phyloP scores from a whole-genome alignment of 2,329 filamentous ascomycete genomes.

The Aspergillus sp. region DNA sequence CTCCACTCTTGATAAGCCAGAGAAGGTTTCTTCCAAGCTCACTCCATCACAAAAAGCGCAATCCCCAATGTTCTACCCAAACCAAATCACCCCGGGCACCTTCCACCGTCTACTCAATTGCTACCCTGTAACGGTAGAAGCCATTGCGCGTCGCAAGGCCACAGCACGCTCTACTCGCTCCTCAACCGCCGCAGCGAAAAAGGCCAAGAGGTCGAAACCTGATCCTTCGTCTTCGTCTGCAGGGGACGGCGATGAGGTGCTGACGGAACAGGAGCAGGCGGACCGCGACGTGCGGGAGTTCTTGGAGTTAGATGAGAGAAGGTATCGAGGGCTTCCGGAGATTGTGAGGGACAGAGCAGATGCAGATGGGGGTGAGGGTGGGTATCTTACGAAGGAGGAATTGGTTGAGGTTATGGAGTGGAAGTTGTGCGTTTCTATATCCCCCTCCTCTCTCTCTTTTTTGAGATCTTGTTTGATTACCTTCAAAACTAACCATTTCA shows the following conservation, averaged over 20 bases:
- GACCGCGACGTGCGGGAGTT: slow-evolving; percentile 25
- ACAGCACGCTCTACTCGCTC: background rate
- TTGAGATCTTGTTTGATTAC: no score
- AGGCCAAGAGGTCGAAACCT: slow-evolving; percentile 2
- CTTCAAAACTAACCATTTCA: background rate
- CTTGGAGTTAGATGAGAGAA: slow-evolving; percentile 36
- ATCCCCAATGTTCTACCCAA: slow-evolving; percentile 21
- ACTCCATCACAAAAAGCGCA: background rate
- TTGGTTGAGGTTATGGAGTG: slow-evolving; percentile 42
- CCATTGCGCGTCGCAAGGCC: slow-evolving; percentile 24
- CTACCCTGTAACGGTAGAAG: slow-evolving; percentile 27
- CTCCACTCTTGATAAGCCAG: background rate
- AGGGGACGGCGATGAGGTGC: background rate
- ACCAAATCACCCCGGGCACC: slow-evolving; percentile 23
- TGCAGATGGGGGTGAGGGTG: slow-evolving; percentile 8
- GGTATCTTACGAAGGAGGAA: slow-evolving; percentile 34
- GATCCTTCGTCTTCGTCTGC: background rate
- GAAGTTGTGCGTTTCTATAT: slow-evolving; percentile 40
- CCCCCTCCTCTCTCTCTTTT: no score
- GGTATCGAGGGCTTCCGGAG: slow-evolving; percentile 36
- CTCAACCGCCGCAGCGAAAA: background rate
- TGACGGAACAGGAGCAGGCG: slow-evolving; percentile 3
- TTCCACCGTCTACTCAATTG: slow-evolving; percentile 27
- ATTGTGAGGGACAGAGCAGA: slow-evolving; percentile 19
- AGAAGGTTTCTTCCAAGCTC: background rate